Percentiles rank a stretch among this genome's conserved stretches.
Conservation (phyloP, 306 rosid species). For the Boehmeria nivea region DNA sequence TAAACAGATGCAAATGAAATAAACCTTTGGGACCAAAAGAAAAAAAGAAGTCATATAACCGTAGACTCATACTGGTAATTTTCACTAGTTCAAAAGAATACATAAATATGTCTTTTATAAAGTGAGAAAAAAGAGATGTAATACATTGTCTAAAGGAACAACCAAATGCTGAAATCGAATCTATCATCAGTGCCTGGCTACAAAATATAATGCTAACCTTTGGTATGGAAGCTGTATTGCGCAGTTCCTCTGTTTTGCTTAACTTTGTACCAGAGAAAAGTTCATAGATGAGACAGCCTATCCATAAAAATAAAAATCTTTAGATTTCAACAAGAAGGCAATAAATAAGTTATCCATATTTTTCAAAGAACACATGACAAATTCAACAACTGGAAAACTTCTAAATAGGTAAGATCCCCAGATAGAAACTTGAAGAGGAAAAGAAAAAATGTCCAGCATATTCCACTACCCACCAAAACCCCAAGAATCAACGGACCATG, state of each 20-base stretch:
- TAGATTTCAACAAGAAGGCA: constrained; percentile 14
- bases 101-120: neutral
- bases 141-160: too few relatives aligned
- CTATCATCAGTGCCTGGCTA: too few relatives aligned
- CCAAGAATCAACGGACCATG: constrained; percentile 98
- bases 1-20: constrained; percentile 43
- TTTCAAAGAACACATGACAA: neutral
- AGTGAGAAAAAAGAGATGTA: neutral
- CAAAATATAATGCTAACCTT: constrained; percentile 51
- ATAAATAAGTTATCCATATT: neutral
- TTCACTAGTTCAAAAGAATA: too few relatives aligned
- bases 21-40: constrained; percentile 22
- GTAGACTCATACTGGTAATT: constrained; percentile 8
- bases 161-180: too few relatives aligned
- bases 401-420: constrained; percentile 2
- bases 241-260: constrained; percentile 90
- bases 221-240: constrained; percentile 82
- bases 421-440: neutral
- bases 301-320: constrained; percentile 21
- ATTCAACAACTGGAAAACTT: constrained; percentile 20
- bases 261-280: constrained; percentile 83
- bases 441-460: constrained; percentile 20
- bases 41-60: constrained; percentile 25
- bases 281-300: constrained; percentile 93
- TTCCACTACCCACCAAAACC: constrained; percentile 73